Base-by-base conservation (phyloP, 805 yeast genomes). In the Starmerella bombicola region DNA sequence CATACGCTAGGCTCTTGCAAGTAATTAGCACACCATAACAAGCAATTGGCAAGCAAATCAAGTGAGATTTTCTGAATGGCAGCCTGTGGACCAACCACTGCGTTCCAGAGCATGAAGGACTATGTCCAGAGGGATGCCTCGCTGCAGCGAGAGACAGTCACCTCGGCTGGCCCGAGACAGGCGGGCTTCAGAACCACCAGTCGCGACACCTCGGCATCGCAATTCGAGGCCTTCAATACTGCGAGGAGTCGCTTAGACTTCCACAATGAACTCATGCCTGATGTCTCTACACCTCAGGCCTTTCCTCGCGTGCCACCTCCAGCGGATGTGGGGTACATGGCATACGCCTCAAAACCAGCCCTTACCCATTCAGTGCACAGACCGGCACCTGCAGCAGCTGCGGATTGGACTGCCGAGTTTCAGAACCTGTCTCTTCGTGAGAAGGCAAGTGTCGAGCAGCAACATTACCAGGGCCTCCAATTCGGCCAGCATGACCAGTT, bases 31-130 rank as follows among this genome's bases (percentile, higher is more conserved):
- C n/a, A n/a, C n/a, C n/a, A n/a, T n/a, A n/a, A n/a, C n/a, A n/a
- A n/a, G n/a, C n/a, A n/a, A n/a, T n/a, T n/a, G n/a, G n/a, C n/a
- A n/a, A n/a, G n/a, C n/a, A n/a, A n/a, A n/a, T n/a, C n/a, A n/a
- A n/a, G n/a, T n/a, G n/a, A n/a, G n/a, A n/a, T n/a, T n/a, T n/a
- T 24, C 16, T 2, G 23, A 24, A 47, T 47, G 50, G 48, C 51
- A 19, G 37, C 43, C 15, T 48, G 52, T 25, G 51, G 51, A 15
- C 49, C 51, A 2, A 22, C 46, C 5, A 48, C 45, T 25, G 43
- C 52, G 9, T 28, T 35, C 25, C 45, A 42, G 21, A 25, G 34
- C 32, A 13, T 43, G 26, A 45, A 45, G 31, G 30, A 31, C 29
- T 41, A 43, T n/a, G 30, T 35, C 10, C 28, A 32, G 25, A 35